Percentiles rank a stretch among this genome's conserved stretches.
These are phyloP conservation scores for Alternaria sp. DNA, from an alignment of 2,329 filamentous ascomycete species.

Conservation along the genomic window DNA sequence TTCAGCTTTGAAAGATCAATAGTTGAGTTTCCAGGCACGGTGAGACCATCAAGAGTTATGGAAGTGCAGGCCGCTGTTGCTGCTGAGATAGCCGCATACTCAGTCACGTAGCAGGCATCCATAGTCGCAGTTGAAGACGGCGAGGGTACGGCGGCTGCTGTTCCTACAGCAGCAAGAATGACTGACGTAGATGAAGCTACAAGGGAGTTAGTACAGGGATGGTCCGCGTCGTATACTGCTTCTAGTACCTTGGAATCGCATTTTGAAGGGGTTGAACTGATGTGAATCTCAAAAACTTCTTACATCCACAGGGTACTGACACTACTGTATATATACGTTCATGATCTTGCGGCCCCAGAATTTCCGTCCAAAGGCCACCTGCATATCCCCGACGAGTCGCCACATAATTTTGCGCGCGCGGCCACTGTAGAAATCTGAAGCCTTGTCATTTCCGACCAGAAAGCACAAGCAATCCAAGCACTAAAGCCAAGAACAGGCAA, in stretches of 20 bases:
- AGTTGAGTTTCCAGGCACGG: constrained; percentile 47
- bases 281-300: neutral
- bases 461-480: constrained; percentile 28
- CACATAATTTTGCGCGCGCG: constrained; percentile 3
- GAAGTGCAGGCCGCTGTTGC: constrained; percentile 53
- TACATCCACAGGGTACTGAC: neutral
- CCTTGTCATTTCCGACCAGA: constrained; percentile 8
- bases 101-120: constrained; percentile 32
- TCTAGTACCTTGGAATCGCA: neutral
- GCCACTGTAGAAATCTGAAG: neutral
- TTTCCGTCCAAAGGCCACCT: neutral
- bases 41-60: constrained; percentile 54
- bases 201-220: neutral
- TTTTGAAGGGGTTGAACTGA: neutral
- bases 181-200: constrained; percentile 15
- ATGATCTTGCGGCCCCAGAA: neutral
- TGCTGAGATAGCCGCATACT: constrained; percentile 31
- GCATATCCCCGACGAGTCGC: constrained; percentile 9
- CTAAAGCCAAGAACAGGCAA: constrained; percentile 30
- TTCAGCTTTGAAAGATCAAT: constrained; percentile 53
- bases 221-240: neutral
- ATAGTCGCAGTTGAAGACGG: neutral
- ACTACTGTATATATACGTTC: neutral
- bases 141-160: constrained; percentile 9
- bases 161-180: constrained; percentile 16